Evolutionary conservation across 805 yeast species (phyloP).

Genomic region (Candida ovalis): DNA sequence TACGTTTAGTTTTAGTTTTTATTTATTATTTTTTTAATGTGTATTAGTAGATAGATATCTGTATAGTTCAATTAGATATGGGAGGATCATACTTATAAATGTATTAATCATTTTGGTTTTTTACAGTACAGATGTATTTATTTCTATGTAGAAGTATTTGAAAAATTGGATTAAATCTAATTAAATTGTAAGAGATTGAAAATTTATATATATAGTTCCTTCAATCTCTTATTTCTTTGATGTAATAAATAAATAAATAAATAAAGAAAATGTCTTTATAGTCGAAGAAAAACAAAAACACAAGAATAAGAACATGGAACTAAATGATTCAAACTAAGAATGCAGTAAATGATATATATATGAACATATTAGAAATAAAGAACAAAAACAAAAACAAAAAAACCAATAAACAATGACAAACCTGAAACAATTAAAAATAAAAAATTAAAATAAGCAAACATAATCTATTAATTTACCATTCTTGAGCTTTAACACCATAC

Average conservation of each 20-base stretch:
- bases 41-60: too few relatives aligned
- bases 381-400: not conserved
- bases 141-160: too few relatives aligned
- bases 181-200: too few relatives aligned
- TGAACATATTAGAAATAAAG: not conserved
- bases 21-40: too few relatives aligned
- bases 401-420: not conserved
- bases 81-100: too few relatives aligned
- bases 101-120: too few relatives aligned
- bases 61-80: too few relatives aligned
- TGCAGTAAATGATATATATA: not conserved
- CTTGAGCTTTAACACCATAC: slow-evolving; percentile 67
- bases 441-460: not conserved
- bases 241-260: not conserved
- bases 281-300: not conserved
- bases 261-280: not conserved
- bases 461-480: slow-evolving; percentile 47
- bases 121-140: too few relatives aligned
- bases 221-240: not conserved
- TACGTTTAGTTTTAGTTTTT: too few relatives aligned
- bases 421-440: not conserved
- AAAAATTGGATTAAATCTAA: too few relatives aligned
- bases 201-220: too few relatives aligned
- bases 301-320: not conserved
- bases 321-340: not conserved